Percentiles rank a stretch among this genome's conserved stretches.
Evolutionary conservation across 306 rosid species (phyloP).

Genomic region (Abrus precatorius): DNA sequence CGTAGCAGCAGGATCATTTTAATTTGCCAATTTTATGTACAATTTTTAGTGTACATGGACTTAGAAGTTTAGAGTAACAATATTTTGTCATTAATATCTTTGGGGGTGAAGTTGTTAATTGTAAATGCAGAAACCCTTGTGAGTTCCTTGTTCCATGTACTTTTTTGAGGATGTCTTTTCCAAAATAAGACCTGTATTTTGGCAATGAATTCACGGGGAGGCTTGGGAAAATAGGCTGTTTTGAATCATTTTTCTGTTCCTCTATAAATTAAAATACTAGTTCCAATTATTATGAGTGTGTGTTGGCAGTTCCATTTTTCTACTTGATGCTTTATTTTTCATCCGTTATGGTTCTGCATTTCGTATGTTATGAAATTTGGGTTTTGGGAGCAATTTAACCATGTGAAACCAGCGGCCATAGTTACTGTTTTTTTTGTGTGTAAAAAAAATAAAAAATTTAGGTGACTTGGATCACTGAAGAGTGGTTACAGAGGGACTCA

Average conservation of each 20-base stretch:
- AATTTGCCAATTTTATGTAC: constrained; percentile 59
- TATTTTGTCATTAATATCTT: constrained; percentile 40
- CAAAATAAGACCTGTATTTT: constrained; percentile 9
- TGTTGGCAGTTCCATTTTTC: background rate
- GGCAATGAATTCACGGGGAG: constrained; percentile 33
- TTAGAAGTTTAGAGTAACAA: constrained; percentile 47
- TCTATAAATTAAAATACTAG: constrained; percentile 4
- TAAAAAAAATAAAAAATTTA: too few species aligned
- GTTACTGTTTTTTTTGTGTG: background rate
- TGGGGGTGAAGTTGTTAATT: constrained; percentile 46
- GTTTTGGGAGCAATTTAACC: background rate
- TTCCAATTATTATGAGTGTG: background rate
- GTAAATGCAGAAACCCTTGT: constrained; percentile 54
- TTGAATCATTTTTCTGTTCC: constrained; percentile 25
- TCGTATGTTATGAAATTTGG: background rate
- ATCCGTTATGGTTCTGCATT: background rate
- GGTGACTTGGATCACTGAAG: background rate
- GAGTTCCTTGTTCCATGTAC: constrained; percentile 42
- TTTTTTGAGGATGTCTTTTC: constrained; percentile 32
- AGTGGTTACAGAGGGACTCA: background rate
- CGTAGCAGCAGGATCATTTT: constrained; percentile 59
- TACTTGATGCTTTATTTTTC: background rate
- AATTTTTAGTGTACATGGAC: constrained; percentile 64
- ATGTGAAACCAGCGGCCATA: background rate
- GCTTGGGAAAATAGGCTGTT: constrained; percentile 41